These are phyloP conservation scores for Ceratocystis cacaofunesta DNA, from an alignment of 2,329 filamentous ascomycete species.

Conservation along the genomic window DNA sequence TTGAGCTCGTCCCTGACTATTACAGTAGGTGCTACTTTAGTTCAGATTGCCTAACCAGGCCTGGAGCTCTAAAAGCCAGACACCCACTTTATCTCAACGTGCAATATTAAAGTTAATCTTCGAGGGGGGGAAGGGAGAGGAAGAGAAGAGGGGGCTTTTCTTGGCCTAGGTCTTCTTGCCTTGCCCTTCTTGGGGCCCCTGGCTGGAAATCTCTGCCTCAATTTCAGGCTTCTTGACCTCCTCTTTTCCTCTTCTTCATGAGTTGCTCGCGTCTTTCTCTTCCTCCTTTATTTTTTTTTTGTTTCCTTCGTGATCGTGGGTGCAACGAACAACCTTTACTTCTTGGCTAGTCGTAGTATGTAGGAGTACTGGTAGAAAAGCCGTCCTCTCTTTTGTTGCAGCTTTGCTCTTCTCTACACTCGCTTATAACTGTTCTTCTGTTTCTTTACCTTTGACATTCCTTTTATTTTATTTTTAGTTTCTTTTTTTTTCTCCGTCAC, in stretches of 20 bases:
- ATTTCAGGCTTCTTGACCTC: background rate
- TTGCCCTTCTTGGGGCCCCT: background rate
- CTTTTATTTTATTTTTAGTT: constrained; percentile 5
- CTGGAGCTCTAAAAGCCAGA: background rate
- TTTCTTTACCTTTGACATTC: background rate
- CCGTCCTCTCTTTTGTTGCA: background rate
- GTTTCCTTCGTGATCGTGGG: background rate
- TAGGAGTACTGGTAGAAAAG: background rate
- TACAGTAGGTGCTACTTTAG: background rate
- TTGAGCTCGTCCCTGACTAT: background rate
- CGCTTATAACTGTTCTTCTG: background rate
- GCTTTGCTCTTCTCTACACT: background rate
- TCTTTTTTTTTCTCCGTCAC: background rate
- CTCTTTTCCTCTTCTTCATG: background rate
- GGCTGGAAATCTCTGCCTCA: background rate
- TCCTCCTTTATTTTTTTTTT: background rate
- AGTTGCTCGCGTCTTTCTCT: background rate
- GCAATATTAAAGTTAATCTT: constrained; percentile 2
- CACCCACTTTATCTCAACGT: background rate
- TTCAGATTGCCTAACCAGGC: background rate
- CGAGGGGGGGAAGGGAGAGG: background rate
- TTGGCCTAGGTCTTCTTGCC: background rate
- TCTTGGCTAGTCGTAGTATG: background rate
- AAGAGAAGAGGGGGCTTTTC: background rate
- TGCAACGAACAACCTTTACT: background rate